A percentile compares a stretch with the other conserved stretches of the same genome.
These are phyloP conservation scores for Phytopythium vexans DNA, from an alignment of 352 stramenopile species.

Conservation along the genomic window DNA sequence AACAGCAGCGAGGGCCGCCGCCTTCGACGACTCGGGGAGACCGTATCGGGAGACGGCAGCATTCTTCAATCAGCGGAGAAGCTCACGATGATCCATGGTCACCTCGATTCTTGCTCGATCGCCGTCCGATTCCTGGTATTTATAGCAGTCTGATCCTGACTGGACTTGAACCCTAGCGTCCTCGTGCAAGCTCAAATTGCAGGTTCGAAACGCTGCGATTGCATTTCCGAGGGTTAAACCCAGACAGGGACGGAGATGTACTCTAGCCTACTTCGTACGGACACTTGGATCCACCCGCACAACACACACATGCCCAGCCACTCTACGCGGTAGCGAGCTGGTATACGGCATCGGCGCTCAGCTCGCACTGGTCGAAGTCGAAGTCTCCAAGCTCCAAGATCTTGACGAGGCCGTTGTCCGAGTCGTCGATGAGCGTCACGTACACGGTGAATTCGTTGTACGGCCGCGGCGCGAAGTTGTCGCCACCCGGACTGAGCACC, in stretches of 20 bases:
- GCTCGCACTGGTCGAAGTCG: slow-evolving; percentile 36
- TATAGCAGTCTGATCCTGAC: too few relatives aligned
- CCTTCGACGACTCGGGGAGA: not conserved
- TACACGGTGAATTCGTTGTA: slow-evolving; percentile 38
- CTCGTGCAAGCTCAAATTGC: too few relatives aligned
- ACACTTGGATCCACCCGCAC: not conserved
- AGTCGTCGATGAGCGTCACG: slow-evolving; percentile 59
- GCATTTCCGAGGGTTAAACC: not conserved
- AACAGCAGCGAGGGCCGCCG: slow-evolving; percentile 15
- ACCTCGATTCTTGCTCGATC: too few relatives aligned
- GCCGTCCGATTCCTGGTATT: too few relatives aligned
- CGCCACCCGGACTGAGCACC: slow-evolving; percentile 21
- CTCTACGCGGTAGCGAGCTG: not conserved
- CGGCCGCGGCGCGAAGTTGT: slow-evolving; percentile 48
- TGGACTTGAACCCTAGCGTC: too few relatives aligned
- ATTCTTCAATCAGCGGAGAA: too few relatives aligned
- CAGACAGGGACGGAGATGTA: not conserved
- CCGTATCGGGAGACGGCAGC: too few relatives aligned
- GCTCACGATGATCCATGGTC: too few relatives aligned
- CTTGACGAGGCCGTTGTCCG: slow-evolving; percentile 45
- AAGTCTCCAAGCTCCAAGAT: slow-evolving; percentile 54
- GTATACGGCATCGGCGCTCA: slow-evolving; percentile 5
- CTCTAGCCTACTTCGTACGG: not conserved
- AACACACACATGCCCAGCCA: not conserved
- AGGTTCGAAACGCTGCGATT: too few relatives aligned